Base-by-base conservation (phyloP, 75 land plant species). In the Ceratopteris richardii region DNA sequence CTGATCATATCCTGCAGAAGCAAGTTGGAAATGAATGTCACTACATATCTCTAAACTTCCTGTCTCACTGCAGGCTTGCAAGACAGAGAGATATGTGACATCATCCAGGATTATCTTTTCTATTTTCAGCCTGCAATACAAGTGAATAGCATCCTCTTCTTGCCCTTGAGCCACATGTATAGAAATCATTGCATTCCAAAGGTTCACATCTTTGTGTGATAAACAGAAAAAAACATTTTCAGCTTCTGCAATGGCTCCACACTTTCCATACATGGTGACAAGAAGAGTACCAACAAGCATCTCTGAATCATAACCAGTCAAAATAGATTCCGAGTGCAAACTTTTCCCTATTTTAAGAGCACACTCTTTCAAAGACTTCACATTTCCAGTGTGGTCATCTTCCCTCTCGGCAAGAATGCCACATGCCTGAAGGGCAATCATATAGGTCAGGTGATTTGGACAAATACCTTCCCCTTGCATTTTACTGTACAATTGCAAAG, bases 161-260 rank as follows among this genome's bases (percentile, higher is more conserved):
- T 52, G 24, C 3, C 28, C 23, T 4, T 52, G 29, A 3, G 24
- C 54, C 22, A 52, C 54, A 52, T 52, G 25, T 26, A 52, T 26
- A 19, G 54, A 52, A 52, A 52, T 1, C 54, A 52, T 52, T 24
- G 54, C 24, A 26, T 26, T 52, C 54, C 54, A 52, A 22, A 23
- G 1, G 54, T 23, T 52, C 6, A 52, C 29, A 26, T 52, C 54
- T 24, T 52, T 11, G 25, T 1, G 29, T 13, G 29, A 14, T 26
- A 24, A 52, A 24, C 6, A 2, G 25, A 11, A 19, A 28, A 52
- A 52, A 26, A 52, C 54, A 28, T 52, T 52, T 26, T 52, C 54
- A 52, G 54, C 54, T 52, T 52, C 54, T 14, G 4, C 54, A 52
- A 52, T 52, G 54, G 14, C 28, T 26, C 54, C 54, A 52, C 54